These are phyloP conservation scores for Sporobolomyces phaffii DNA, from an alignment of 768 basidiomycete species.

Conservation along the genomic window DNA sequence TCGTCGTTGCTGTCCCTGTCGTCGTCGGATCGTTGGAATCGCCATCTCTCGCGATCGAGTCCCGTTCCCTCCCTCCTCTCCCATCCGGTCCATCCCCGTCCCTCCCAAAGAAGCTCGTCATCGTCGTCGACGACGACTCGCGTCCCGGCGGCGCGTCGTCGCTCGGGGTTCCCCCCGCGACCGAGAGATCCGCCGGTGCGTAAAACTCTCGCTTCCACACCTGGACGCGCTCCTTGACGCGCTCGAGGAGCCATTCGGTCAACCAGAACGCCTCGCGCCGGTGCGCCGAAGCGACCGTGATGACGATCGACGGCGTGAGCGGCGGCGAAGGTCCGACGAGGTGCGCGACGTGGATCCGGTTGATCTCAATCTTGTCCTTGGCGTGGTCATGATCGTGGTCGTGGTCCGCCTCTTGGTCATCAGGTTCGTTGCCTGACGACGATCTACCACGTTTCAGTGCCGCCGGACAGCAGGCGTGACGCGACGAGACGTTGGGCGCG, in stretches of 20 bases:
- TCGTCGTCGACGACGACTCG: no score
- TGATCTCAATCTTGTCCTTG: slow-evolving; percentile 46
- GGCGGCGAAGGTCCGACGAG: slow-evolving; percentile 71
- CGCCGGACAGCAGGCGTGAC: neutral
- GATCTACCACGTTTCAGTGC: no score
- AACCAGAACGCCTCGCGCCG: slow-evolving; percentile 71
- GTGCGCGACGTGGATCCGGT: slow-evolving; percentile 65
- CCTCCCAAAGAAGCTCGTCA: slow-evolving; percentile 18
- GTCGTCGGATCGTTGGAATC: neutral
- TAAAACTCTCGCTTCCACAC: slow-evolving; percentile 92
- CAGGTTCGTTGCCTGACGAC: no score
- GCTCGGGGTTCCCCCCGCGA: slow-evolving; percentile 20
- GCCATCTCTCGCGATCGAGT: no score
- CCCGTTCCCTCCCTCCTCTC: slow-evolving; percentile 6
- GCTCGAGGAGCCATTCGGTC: slow-evolving; percentile 77
- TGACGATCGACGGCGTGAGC: slow-evolving; percentile 73
- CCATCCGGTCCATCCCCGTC: slow-evolving; percentile 29
- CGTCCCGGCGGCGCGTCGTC: no score
- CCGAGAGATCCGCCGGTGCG: neutral
- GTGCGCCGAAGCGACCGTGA: slow-evolving; percentile 77
- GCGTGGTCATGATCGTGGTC: no score
- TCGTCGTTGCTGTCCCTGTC: no score
- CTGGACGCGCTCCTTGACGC: slow-evolving; percentile 72
- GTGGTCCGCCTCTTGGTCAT: neutral
- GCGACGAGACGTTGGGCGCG: neutral